Percentiles rank a stretch among this genome's conserved stretches.
phyloP scores from a whole-genome alignment of 1,139 yeast genomes.

The Diutina rugosa region DNA sequence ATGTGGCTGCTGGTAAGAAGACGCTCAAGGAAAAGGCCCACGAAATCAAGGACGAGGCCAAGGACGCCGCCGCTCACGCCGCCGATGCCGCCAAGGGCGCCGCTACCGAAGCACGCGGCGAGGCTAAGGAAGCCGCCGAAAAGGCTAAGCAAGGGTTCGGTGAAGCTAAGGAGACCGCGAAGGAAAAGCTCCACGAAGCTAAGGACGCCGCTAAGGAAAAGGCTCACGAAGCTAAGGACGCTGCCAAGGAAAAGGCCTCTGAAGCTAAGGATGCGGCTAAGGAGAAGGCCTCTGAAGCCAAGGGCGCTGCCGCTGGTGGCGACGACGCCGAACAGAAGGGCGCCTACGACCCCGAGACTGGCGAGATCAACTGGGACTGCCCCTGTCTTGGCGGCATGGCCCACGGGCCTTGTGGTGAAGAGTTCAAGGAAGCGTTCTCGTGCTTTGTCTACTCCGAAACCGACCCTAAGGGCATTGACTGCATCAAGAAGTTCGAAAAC shows the following conservation, averaged over 20 bases:
- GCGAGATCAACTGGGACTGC: slow-evolving; percentile 99
- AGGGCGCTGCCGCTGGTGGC: slow-evolving; percentile 1
- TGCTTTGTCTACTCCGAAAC: slow-evolving; percentile 92
- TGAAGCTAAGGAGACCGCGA: neutral
- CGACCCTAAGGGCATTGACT: slow-evolving; percentile 35
- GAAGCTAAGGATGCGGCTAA: slow-evolving; percentile 9
- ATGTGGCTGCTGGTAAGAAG: neutral
- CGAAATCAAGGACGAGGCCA: neutral
- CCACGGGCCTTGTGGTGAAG: slow-evolving; percentile 96
- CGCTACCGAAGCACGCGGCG: neutral
- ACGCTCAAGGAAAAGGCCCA: neutral
- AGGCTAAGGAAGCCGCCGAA: neutral
- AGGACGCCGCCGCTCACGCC: neutral
- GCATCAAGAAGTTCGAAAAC: slow-evolving; percentile 8
- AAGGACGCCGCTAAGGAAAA: slow-evolving; percentile 10
- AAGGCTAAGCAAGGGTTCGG: neutral
- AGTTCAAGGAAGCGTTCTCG: slow-evolving; percentile 90
- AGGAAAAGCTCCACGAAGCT: slow-evolving; percentile 3
- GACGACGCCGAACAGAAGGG: slow-evolving; percentile 25
- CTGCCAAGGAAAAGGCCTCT: too few species aligned
- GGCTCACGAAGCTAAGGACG: neutral
- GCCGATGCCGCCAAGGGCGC: neutral
- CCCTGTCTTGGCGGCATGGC: slow-evolving; percentile 99
- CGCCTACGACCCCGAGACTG: slow-evolving; percentile 94
- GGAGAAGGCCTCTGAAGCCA: slow-evolving; percentile 3